Evolutionary conservation across 768 basidiomycete species (phyloP), one percentile per base, ranked within the genome.

Genomic region (Leccinum sublutescens): DNA sequence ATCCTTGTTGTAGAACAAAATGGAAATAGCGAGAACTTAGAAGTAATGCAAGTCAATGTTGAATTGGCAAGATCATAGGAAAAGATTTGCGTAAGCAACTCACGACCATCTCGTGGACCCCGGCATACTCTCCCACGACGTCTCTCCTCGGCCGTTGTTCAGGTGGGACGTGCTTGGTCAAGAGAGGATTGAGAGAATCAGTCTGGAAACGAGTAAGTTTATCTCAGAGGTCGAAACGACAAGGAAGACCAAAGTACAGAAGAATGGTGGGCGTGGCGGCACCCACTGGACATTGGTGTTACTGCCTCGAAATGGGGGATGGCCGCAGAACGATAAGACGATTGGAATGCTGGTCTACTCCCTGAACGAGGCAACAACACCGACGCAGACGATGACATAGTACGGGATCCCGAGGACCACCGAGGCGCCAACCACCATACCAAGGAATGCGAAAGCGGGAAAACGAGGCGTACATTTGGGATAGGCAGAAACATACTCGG

Each of bases 401-500:
- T 21, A 21, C 31, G 58, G 8, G 53, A 23, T 48, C 54, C 52
- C 61, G 75, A 75, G 77, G 71, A 69, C 71, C 79, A 70, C 57
- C 36, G 57, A 6, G 68, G 66, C 43, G 61, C 68, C 64, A 89
- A 72, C 85, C 83, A 87, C 84, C 85, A 88, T 11, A 80, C 79
- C 49, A 88, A 76, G 58, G 78, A 73, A 71, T 77, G 77, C 50
- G 80, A 82, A 62, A 82, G 74, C 51, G 75, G 75, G 57, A 53
- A 69, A 72, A 64, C 34, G 65, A 66, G 76, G 83, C 88, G 84
- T 81, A 93, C 91, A 78, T 91, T 91, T 53, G 91, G 91, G 47
- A 93, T 88, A n/a, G 91, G 91, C 50, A 93, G 76, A 70, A 93
- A 93, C 87, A 93, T 88, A 34, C 85, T 87, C 34, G 91, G 86